Evolutionary conservation across 306 rosid genomes (phyloP), one percentile per base, ranked within the genome.

Genomic region (Castanospermum australe): DNA sequence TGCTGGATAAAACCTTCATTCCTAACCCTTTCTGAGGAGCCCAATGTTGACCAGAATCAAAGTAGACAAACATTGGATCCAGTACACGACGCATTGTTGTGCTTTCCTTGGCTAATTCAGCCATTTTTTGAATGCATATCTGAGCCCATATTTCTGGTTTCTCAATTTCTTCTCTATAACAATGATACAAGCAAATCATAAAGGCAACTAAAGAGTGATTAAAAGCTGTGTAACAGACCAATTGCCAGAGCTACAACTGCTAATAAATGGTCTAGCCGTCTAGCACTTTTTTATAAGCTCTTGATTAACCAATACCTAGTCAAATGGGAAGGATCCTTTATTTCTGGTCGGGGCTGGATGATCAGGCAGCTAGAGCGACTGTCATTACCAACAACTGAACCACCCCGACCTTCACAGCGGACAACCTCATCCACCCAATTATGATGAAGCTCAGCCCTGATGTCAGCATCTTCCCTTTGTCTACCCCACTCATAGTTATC

Each of bases 341-440:
- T 82, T 63, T 87, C 97, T 14, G 97, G 98, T n/a, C 85, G 87
- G 12, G 93, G 89, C 71, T 84, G 89, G 79, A 83, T 79, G 77
- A 79, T 66, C 89, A 81, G 70, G 82, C 84, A 68, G 71, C 81
- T 79, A 54, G 92, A 80, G 75, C 79, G 87, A 79, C 78, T 64
- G 68, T 88, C 90, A 74, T 77, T 74, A 71, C 92, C 83, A 36
- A 70, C 76, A 52, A 82, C 77, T 33, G 83, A 77, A 88, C 89
- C 91, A 78, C 88, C 77, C 77, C 92, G 84, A 41, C 93, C 88
- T 82, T 93, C 98, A 72, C 86, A 82, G n/a, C 99, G 84, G 51
- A 91, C 86, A 47, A 96, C 97, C 88, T 96, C 99, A 67, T 96
- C 87, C 45, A 96, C 94, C 99, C 99, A 96, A 88, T 93, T 96